Base-by-base conservation (phyloP, 495 filamentous ascomycete genomes). In the Choiromyces venosus region DNA sequence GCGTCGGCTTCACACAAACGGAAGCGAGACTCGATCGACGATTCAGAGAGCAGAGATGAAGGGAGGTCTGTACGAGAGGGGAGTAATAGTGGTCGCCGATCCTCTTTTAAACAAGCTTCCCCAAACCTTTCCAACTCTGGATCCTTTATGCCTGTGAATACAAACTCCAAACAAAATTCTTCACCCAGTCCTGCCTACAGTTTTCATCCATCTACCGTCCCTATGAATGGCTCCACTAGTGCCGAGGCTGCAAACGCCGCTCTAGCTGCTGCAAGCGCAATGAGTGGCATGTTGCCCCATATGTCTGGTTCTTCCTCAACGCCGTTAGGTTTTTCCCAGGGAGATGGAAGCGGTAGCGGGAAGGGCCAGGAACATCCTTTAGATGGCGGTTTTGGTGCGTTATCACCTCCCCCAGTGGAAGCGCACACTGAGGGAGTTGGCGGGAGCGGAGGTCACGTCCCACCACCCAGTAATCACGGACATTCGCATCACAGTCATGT, bases 71-170 rank as follows among this genome's bases (percentile, higher is more conserved):
- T 78, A 68, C 78, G 66, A 36, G 79, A 81, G 39, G 79, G 79
- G 37, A 81, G 79, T 46, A 74, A 72, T 70, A 66, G 67, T 61
- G 74, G 78, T 67, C 79, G 79, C 56, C 78, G 79, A 66, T 65
- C 73, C 46, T 81, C 79, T 42, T 78, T 81, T 65, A 81, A 81
- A 76, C 79, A 78, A 39, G 69, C 79, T 52, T 81, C 79, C 44
- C 79, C 79, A 37, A 77, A 81, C 66, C 76, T 77, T 38, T 68
- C 76, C 42, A 77, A 67, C 70, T 42, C 72, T 71, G 72, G 76
- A 37, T 79, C 78, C 69, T 81, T 81, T 71, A 79, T 81, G 71
- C 79, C 79, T 66, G 79, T 81, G 66, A 81, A 81, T 52, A 75
- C 78, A 38, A 80, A 68, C 69, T 71, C 78, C 36, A 80, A 80